Percentiles rank a stretch among this genome's conserved stretches.
phyloP scores from a whole-genome alignment of 2,329 filamentous ascomycete species.

The Aspergillus aculeatinus region DNA sequence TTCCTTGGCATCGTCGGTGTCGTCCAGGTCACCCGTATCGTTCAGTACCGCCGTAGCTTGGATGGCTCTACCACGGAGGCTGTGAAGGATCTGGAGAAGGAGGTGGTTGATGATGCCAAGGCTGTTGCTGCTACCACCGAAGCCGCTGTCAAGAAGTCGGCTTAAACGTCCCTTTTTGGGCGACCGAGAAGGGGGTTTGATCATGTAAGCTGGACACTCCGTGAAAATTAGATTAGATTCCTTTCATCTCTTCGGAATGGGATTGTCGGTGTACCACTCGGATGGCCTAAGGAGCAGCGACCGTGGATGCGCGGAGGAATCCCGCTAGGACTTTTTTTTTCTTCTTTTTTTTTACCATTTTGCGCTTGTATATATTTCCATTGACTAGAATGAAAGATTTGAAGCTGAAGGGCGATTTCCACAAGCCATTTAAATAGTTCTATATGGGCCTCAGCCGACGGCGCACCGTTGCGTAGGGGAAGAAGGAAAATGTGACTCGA shows the following conservation, averaged over 20 bases:
- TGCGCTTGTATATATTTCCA: constrained; percentile 5
- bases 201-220: constrained; percentile 18
- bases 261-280: not conserved
- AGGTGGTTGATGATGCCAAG: constrained; percentile 39
- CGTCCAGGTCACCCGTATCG: constrained; percentile 77
- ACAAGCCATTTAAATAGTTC: not conserved
- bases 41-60: constrained; percentile 58
- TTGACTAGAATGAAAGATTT: constrained; percentile 2
- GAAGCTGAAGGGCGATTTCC: not conserved
- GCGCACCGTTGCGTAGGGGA: too few relatives aligned
- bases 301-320: not conserved
- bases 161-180: constrained; percentile 6
- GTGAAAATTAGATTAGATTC: constrained; percentile 1
- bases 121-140: constrained; percentile 30
- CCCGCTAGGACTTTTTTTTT: not conserved
- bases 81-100: constrained; percentile 39
- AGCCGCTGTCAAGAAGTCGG: constrained; percentile 36
- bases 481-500: too few relatives aligned
- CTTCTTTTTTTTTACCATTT: not conserved
- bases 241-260: not conserved
- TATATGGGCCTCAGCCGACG: too few relatives aligned
- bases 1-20: constrained; percentile 88
- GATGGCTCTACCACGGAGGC: constrained; percentile 48
- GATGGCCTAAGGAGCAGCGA: not conserved
- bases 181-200: not conserved